Evolutionary conservation across 805 yeast genomes (phyloP).

Genomic region (Barnettozyma californica): DNA sequence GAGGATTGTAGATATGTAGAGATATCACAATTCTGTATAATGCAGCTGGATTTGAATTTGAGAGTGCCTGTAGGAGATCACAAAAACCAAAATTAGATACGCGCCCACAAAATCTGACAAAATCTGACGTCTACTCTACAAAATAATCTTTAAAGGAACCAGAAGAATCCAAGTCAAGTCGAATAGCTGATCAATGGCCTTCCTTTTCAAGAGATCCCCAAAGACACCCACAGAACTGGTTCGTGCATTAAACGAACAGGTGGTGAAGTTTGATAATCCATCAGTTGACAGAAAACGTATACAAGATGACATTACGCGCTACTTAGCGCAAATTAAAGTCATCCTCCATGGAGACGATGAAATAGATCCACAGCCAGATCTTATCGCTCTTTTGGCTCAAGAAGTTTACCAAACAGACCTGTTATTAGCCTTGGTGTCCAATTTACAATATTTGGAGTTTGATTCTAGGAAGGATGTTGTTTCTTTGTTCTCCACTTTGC

Average conservation of each 20-base stretch:
- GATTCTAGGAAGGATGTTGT: conserved; percentile 85
- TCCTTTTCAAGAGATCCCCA: conserved; percentile 84
- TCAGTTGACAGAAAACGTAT: conserved; percentile 35
- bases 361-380: conserved; percentile 45
- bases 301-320: conserved; percentile 71
- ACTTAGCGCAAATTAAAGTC: conserved; percentile 56
- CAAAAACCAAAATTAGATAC: background rate
- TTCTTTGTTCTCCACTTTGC: conserved; percentile 63
- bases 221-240: conserved; percentile 85
- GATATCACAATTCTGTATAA: too few relatives aligned
- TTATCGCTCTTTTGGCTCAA: conserved; percentile 64
- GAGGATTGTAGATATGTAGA: background rate
- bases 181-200: conserved; percentile 53
- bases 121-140: background rate
- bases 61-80: background rate
- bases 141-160: background rate
- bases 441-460: conserved; percentile 70
- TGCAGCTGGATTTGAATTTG: too few relatives aligned
- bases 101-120: background rate
- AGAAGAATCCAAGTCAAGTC: background rate
- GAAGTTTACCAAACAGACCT: conserved; percentile 74
- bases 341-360: conserved; percentile 68
- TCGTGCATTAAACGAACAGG: conserved; percentile 67
- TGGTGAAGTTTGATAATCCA: conserved; percentile 44
- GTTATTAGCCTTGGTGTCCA: conserved; percentile 52